Base-by-base conservation (phyloP, 1,284 basidiomycete species). In the Puccinia horiana region DNA sequence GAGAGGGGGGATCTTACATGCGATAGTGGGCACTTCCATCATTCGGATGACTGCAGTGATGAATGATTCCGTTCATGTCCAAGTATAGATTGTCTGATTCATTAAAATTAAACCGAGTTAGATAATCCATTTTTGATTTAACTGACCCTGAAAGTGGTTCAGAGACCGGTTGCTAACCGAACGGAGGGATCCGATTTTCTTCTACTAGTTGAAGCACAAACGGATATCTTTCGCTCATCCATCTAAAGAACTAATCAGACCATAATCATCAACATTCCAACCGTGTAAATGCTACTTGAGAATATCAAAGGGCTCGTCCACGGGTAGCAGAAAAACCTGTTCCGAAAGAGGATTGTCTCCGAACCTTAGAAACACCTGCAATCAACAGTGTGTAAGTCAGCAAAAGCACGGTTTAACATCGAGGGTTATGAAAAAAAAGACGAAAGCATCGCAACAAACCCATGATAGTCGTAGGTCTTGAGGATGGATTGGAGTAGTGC, bases 21-120 rank as follows among this genome's bases (percentile, higher is more conserved):
- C 96, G 92, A 88, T 97, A 98, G 87, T 97, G 94, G 12, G 94
- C 93, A 87, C 98, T 94, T 83, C 92, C 93, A 87, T 99, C 96
- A 85, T 95, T 94, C 56, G 94, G 94, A 58, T 84, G 89, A 88
- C 86, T 87, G 92, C 96, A 98, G 86, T 96, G 94, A 89, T 99
- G 96, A 84, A 99, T 98, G 87, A 99, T 98, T 83, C 94, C 95
- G 87, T 99, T 99, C 90, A 97, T 98, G 88, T 95, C 95, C 84
- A 97, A 91, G 87, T 97, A 96, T 83, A 96, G 88, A 86, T 94
- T 94, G 88, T 96, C 93, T 83, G 80, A 42, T 58, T 76, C 26
- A 61, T 61, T 32, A 1, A 32, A 47, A 37, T 16, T n/a, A 26
- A 70, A 70, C 16, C 47, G 37, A 32, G 35, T 23, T 29, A 58